These are phyloP conservation scores for Larix kaempferi DNA, from an alignment of 75 land plant species.

Conservation along the genomic window DNA sequence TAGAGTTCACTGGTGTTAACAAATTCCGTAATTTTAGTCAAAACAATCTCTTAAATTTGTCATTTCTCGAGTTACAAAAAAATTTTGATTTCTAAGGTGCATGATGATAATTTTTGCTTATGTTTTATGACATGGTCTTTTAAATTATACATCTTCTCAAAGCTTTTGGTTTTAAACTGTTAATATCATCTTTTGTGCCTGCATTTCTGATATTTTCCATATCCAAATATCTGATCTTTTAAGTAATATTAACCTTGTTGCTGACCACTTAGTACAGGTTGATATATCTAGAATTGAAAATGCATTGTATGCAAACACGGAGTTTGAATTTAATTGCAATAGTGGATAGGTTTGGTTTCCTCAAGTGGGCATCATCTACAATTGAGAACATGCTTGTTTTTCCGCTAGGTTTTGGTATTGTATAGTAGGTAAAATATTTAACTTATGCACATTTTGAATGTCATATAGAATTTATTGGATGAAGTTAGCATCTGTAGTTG, in stretches of 20 bases:
- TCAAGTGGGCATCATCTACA: slow-evolving; percentile 87
- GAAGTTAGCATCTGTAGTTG: too few species aligned
- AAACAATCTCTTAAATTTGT: too few species aligned
- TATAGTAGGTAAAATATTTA: slow-evolving; percentile 65
- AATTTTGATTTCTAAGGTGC: not conserved
- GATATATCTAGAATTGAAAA: slow-evolving; percentile 76
- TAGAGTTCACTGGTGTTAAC: too few species aligned
- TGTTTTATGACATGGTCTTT: slow-evolving; percentile 24
- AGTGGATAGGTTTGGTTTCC: slow-evolving; percentile 82
- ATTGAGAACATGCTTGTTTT: slow-evolving; percentile 94
- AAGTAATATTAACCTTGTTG: slow-evolving; percentile 46
- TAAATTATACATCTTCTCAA: slow-evolving; percentile 25
- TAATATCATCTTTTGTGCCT: slow-evolving; percentile 19
- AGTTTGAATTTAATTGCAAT: slow-evolving; percentile 77
- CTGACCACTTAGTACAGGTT: slow-evolving; percentile 92
- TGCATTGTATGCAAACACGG: slow-evolving; percentile 78
- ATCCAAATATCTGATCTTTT: not conserved
- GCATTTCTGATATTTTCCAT: slow-evolving; percentile 9
- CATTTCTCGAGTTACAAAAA: too few species aligned
- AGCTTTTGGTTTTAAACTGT: slow-evolving; percentile 24
- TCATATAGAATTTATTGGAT: too few species aligned
- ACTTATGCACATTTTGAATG: not conserved
- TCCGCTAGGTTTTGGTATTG: slow-evolving; percentile 95
- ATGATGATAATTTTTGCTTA: slow-evolving; percentile 22
- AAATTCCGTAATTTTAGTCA: too few species aligned